A percentile compares a stretch with the other conserved stretches of the same genome.
phyloP scores from a whole-genome alignment of 2,329 filamentous ascomycete species.

The Plectosphaerella plurivora region DNA sequence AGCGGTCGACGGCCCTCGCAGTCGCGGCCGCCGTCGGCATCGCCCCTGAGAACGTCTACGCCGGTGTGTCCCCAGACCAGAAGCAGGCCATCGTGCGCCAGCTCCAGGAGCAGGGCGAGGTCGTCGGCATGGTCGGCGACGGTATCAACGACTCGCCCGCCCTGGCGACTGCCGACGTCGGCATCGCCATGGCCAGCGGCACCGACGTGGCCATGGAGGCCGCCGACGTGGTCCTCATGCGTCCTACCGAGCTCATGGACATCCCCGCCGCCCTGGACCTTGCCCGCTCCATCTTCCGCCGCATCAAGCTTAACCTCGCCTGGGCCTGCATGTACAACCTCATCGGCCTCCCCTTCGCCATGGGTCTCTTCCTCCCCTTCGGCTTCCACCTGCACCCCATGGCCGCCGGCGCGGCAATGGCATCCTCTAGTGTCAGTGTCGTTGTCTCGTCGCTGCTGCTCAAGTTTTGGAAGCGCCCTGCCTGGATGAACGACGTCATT shows the following conservation, averaged over 20 bases:
- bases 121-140: conserved; percentile 95
- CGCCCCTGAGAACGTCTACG: conserved; percentile 67
- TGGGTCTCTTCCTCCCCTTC: conserved; percentile 91
- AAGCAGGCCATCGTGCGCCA: conserved; percentile 82
- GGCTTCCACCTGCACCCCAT: conserved; percentile 87
- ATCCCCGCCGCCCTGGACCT: conserved; percentile 85
- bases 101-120: conserved; percentile 68
- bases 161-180: conserved; percentile 85
- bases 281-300: conserved; percentile 76
- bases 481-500: conserved; percentile 75
- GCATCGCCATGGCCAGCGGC: conserved; percentile 86
- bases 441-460: conserved; percentile 79
- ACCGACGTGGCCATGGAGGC: conserved; percentile 98
- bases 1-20: conserved; percentile 74
- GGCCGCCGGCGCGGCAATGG: conserved; percentile 94
- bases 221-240: conserved; percentile 93
- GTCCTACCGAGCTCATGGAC: conserved; percentile 82
- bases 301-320: conserved; percentile 88
- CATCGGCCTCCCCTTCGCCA: conserved; percentile 88
- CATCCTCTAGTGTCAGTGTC: conserved; percentile 82
- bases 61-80: conserved; percentile 84
- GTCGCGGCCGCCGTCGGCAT: conserved; percentile 85
- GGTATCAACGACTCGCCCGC: conserved; percentile 98
- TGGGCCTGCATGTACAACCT: conserved; percentile 95
- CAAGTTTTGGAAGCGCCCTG: conserved; percentile 79